A percentile compares a stretch with the other conserved stretches of the same genome.
These are phyloP conservation scores for Isabelozyma heimii DNA, from an alignment of 805 yeast genomes.

Conservation along the genomic window DNA sequence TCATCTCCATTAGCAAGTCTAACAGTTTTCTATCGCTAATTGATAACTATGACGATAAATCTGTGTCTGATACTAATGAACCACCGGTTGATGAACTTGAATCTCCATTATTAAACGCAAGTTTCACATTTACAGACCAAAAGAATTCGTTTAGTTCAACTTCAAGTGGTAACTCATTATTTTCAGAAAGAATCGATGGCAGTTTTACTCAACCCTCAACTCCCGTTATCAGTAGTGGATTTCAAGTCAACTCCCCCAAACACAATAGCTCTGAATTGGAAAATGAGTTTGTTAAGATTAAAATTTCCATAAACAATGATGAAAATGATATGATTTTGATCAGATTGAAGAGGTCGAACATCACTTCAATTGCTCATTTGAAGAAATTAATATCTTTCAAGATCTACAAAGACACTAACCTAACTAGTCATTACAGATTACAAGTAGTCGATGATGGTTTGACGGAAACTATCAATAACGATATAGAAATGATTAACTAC, in stretches of 20 bases:
- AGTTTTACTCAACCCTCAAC: neutral
- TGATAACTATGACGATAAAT: slow-evolving; percentile 24
- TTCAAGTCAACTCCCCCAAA: neutral
- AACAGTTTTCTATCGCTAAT: slow-evolving; percentile 26
- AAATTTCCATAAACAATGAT: slow-evolving; percentile 20
- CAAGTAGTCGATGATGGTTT: slow-evolving; percentile 11
- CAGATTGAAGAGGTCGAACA: slow-evolving; percentile 17
- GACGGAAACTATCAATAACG: slow-evolving; percentile 8
- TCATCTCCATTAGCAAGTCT: slow-evolving; percentile 9
- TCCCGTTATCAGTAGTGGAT: neutral
- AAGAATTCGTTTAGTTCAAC: neutral
- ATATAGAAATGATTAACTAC: slow-evolving; percentile 10
- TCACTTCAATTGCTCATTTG: slow-evolving; percentile 22
- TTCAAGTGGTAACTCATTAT: neutral
- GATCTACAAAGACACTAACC: slow-evolving; percentile 27
- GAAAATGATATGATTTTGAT: slow-evolving; percentile 30
- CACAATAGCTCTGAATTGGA: neutral
- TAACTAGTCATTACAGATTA: slow-evolving; percentile 25
- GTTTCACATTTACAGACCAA: neutral
- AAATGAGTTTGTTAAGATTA: slow-evolving; percentile 16
- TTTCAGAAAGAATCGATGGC: neutral
- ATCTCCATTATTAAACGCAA: neutral
- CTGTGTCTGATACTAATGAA: neutral
- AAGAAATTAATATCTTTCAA: slow-evolving; percentile 26
- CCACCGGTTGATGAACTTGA: neutral